Evolutionary conservation across 31 red algal genomes (phyloP), one percentile per base, ranked within the genome.

Genomic region (Asparagopsis taxiformis): DNA sequence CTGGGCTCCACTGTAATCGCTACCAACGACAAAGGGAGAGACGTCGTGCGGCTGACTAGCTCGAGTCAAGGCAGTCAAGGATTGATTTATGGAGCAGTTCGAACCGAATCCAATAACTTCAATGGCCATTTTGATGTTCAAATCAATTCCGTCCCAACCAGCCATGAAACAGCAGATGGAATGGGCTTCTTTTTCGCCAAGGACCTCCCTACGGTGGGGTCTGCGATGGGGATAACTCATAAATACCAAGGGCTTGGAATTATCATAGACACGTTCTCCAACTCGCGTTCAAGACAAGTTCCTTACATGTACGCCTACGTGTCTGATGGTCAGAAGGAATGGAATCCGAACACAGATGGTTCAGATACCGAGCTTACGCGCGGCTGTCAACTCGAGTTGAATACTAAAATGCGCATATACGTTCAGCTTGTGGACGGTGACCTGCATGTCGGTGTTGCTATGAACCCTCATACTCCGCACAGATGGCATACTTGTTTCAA

Each of bases 231-330:
- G 48, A 71, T 94, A 1, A 17, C 48, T 0, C 60, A 94, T 32
- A 84, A 52, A 31, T 88, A 77, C 58, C 39, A 74, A 51, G 91
- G 91, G 9, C 65, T 94, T 17, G 91, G 83, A 20, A 43, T 94
- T 29, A 72, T 89, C 23, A 74, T 94, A 56, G 91, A 94, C 62
- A 94, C 91, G 29, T 94, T 82, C 55, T 76, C 82, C 41, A 94
- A 94, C 62, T 82, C 75, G 1, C 60, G 80, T 26, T 59, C 62
- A 13, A 30, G 72, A 33, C 63, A 74, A 30, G 69, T 75, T n/a
- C 91, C 91, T 26, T 84, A 89, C 73, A 8, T 94, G 24, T 94
- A 82, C 44, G 91, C 77, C 15, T 89, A 79, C 44, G 79, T 89
- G 29, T 84, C 74, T 16, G 91, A 94, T 64, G 91, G 91, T 2